Base-by-base conservation (phyloP, 164 flowering plant genomes). In the Santalum album region DNA sequence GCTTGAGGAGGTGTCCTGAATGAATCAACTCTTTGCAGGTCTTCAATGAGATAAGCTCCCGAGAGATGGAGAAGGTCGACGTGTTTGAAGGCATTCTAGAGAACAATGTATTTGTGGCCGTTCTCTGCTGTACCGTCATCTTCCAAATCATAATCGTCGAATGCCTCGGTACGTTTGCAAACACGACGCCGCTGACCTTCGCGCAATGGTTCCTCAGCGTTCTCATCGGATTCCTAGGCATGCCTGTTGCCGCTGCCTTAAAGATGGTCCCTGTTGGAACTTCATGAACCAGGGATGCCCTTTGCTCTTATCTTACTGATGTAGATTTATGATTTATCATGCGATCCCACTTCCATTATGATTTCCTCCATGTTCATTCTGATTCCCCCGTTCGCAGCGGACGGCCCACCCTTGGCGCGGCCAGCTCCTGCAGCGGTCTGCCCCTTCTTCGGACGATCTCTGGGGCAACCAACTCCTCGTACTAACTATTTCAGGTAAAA, bases 51-150 rank as follows among this genome's bases (percentile, higher is more conserved):
- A 49, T 49, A 49, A 49, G 51, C 12, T 49, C 51, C 6, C 26
- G 51, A 25, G 51, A 49, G 51, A 49, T 49, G 51, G 51, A 49
- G 51, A 49, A 49, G 23, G 17, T 49, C 2, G 51, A 49, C 14
- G 51, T 49, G 22, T 49, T 49, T 49, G 51, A 49, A 49, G 51
- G 51, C 12, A 49, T 49, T 5, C 25, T 49, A 27, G 19, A 49
- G 51, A 49, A 49, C 23, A 49, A 25, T 23, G 51, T 49, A 2
- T 49, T 49, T 49, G 27, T 49, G 51, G 51, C n/a, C 12, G 51
- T 49, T 14, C 26, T 49, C 4, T 4, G 16, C 17, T 49, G 51
- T n/a, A 49, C 51, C 12, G 51, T 49, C 0, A 14, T 49, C 27
- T 49, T 49, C 5, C 51, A 49, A 49, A 23, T 49, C 32, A 25